Base-by-base conservation (phyloP, 441 rosid species). In the Theobroma grandiflorum region DNA sequence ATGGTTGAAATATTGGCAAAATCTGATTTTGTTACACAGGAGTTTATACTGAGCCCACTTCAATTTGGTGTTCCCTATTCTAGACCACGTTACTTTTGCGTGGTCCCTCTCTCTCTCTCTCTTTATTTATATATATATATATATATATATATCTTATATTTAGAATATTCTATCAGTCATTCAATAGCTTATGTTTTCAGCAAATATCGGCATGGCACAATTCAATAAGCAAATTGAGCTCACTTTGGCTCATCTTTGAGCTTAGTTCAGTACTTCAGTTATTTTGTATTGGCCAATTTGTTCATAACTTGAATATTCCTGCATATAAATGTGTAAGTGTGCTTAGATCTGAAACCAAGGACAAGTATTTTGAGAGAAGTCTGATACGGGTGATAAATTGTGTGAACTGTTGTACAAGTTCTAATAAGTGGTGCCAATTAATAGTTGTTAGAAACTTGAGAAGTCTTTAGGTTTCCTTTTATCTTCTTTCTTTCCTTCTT, bases 51-150 rank as follows among this genome's bases (percentile, higher is more conserved):
- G 95, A 96, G 96, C 79, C 99, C 99, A 26, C 79, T 94, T 81
- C 98, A 96, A 79, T 94, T 96, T 83, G 92, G 93, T 68, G 91
- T 96, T 77, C 99, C 99, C n/a, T 96, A 94, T 89, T 94, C 99
- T 49, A 88, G 99, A 82, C 99, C 99, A 45, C 98, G 98, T 1
- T 94, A 96, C 82, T 92, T 96, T 90, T 96, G 97, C 85, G 83
- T 93, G 97, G 99, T 96, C 85, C 43, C 76, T 42, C 15, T 74
- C 69, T 78, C 69, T 72, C 82, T 55, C 12, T 15, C 64, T 71
- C 71, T 70, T n/a, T 59, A 18, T 31, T 65, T 67, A 20, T 47
- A 50, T n/a, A n/a, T n/a, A 26, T 0, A 26, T 26, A 26, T 26
- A 26, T 26, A 26, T 26, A 26, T 26, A 0, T 26, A 26, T 26